Base-by-base conservation (phyloP, 345 rosid genomes). In the Cardamine chenopodiifolia region DNA sequence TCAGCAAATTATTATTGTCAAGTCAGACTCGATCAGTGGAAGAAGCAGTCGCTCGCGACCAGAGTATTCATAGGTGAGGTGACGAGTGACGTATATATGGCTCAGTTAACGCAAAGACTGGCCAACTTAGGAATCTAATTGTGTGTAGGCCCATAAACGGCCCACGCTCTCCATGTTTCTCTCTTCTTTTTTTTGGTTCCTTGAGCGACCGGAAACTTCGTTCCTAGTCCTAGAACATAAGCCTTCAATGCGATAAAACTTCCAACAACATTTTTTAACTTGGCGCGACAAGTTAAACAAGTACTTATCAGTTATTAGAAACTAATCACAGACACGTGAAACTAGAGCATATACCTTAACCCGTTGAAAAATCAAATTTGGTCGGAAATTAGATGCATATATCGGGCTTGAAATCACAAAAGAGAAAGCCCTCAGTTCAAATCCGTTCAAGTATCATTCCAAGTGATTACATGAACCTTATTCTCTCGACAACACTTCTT, bases 141-240 rank as follows among this genome's bases (percentile, higher is more conserved):
- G 32, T 50, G 20, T n/a, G 3, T 31, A 66, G 58, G 71, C 62
- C 72, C 62, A 37, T 37, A 6, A 6, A 37, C 62, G 37, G 6
- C 17, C 62, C 62, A 52, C 15, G 1, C 17, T 4, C 7, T 14
- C 18, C 2, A 25, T 23, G 17, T 1, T 9, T 10, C 2, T 8
- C 10, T 12, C 9, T 2, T 50, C 4, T 20, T 22, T 52, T 50
- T 10, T 25, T 23, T 12, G 11, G 17, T 47, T 18, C 22, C 23
- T 17, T 47, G 12, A 47, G 52, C 4, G 10, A 47, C 1, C 39
- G 17, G 8, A 49, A 65, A 48, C 19, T 31, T 65, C 13, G 14
- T 13, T 65, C 20, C 52, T 7, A 0, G 4, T 65, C 20, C 52
- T 7, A 0, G 1, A 47, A 47, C 47, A 40, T 45, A 44, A 44